These are phyloP conservation scores for Eremothecium cymbalariae DNA, from an alignment of 1,139 yeast species.

Conservation along the genomic window DNA sequence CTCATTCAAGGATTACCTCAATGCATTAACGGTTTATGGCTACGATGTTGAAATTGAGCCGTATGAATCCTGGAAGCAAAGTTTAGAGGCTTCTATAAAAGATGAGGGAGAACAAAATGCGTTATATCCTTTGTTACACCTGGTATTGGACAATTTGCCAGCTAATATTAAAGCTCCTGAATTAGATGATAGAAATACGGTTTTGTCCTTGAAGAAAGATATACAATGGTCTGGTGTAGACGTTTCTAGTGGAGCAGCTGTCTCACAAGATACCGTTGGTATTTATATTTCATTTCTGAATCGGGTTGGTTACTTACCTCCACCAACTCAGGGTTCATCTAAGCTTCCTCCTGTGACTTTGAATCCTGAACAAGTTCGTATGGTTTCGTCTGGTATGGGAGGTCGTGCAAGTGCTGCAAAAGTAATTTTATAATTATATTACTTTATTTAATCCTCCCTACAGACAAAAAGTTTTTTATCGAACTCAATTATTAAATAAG, in stretches of 20 bases:
- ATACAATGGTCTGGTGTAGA: constrained; percentile 57
- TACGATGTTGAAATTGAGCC: constrained; percentile 54
- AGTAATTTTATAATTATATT: constrained; percentile 1
- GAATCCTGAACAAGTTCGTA: constrained; percentile 50
- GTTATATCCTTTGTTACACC: constrained; percentile 83
- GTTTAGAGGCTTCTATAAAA: constrained; percentile 69
- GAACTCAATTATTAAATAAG: constrained; percentile 59
- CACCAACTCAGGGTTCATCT: constrained; percentile 38
- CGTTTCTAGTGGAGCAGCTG: constrained; percentile 62
- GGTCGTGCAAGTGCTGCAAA: constrained; percentile 51
- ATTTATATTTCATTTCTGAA: constrained; percentile 71
- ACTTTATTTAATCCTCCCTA: constrained; percentile 1
- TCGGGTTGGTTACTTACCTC: constrained; percentile 67
- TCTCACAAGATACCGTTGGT: constrained; percentile 57
- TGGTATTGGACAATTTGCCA: constrained; percentile 87
- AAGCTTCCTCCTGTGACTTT: constrained; percentile 53
- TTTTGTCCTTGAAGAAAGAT: constrained; percentile 53
- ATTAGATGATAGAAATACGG: constrained; percentile 78
- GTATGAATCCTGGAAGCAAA: constrained; percentile 70
- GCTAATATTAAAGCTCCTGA: constrained; percentile 92
- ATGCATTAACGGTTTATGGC: constrained; percentile 60
- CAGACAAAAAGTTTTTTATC: neutral
- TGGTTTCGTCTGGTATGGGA: constrained; percentile 77
- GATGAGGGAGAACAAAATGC: constrained; percentile 72
- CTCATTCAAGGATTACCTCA: constrained; percentile 65